Evolutionary conservation across 805 yeast genomes (phyloP), one percentile per base, ranked within the genome.

Genomic region (Candida silvicultrix): DNA sequence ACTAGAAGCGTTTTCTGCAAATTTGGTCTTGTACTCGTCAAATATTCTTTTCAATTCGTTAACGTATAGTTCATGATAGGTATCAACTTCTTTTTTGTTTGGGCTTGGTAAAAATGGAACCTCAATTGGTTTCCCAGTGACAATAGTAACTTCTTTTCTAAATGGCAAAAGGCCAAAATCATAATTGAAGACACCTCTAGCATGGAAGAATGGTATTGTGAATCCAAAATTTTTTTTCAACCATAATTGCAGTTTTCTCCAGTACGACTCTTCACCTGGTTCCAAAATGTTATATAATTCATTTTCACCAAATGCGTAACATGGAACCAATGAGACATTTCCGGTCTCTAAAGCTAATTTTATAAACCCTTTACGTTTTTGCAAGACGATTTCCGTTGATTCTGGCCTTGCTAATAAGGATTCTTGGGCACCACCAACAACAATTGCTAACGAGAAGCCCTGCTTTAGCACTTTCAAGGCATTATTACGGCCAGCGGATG

Each of bases 351-450:
- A 67, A 0, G 98, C 99, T 29, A 94, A 61, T 56, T 85, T 88
- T 25, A 94, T 81, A 65, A 94, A 94, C 0, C 99, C 99, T 57
- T 83, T 85, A 36, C 99, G 74, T 51, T 80, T 83, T 37, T 81
- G 74, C 38, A 94, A 66, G 0, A 94, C 87, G 41, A 94, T 67
- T 47, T 85, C 84, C 53, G 80, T 75, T 1, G 65, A 60, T 9
- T 80, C 78, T 0, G 85, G 81, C 45, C 71, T 69, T 6, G 87
- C 78, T 23, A 87, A 62, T 34, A 94, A 69, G 1, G 95, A 81
- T 58, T 94, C 99, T 49, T 89, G 85, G 0, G 98, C 98, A 0
- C 99, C 99, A 2, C 99, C 99, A 21, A 94, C 82, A 1, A 94
- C 98, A 47, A 94, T 82, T 50, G 92, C 85, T 12, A 90, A 84